Percentiles rank a stretch among this genome's conserved stretches.
Evolutionary conservation across 805 yeast genomes (phyloP).

Genomic region (Schwanniomyces yamadae): DNA sequence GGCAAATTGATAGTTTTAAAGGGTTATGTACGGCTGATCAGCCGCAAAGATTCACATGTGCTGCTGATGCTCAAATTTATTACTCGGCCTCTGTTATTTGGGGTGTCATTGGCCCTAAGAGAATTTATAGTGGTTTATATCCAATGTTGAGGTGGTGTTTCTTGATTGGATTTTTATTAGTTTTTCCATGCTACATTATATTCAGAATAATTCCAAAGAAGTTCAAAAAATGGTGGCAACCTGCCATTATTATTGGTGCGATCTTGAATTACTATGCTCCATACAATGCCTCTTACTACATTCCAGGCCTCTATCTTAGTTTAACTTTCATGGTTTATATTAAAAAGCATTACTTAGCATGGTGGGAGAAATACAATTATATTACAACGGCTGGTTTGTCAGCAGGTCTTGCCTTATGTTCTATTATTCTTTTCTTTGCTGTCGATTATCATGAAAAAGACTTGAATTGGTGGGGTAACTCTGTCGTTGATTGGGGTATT

Average conservation of each 20-base stretch:
- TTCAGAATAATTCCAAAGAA: constrained; percentile 34
- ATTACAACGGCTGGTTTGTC: constrained; percentile 28
- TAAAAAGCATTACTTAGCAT: constrained; percentile 24
- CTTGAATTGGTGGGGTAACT: constrained; percentile 33
- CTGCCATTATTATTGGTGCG: constrained; percentile 34
- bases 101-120: constrained; percentile 60
- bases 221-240: constrained; percentile 29
- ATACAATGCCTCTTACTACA: constrained; percentile 30
- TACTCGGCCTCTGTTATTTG: constrained; percentile 59
- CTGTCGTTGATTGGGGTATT: constrained; percentile 27
- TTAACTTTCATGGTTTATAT: constrained; percentile 28
- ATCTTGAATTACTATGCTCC: constrained; percentile 40
- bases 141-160: constrained; percentile 34
- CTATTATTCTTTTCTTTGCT: constrained; percentile 37
- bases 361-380: constrained; percentile 39
- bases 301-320: constrained; percentile 28
- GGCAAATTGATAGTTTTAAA: constrained; percentile 28
- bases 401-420: constrained; percentile 35
- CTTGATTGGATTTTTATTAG: constrained; percentile 31
- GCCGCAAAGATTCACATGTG: constrained; percentile 42
- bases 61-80: constrained; percentile 33
- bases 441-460: constrained; percentile 31
- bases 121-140: constrained; percentile 31
- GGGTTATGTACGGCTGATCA: constrained; percentile 44
- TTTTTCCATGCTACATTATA: constrained; percentile 34